These are phyloP conservation scores for Setaria viridis DNA, from an alignment of 202 grass and related monocot genomes.

Conservation along the genomic window DNA sequence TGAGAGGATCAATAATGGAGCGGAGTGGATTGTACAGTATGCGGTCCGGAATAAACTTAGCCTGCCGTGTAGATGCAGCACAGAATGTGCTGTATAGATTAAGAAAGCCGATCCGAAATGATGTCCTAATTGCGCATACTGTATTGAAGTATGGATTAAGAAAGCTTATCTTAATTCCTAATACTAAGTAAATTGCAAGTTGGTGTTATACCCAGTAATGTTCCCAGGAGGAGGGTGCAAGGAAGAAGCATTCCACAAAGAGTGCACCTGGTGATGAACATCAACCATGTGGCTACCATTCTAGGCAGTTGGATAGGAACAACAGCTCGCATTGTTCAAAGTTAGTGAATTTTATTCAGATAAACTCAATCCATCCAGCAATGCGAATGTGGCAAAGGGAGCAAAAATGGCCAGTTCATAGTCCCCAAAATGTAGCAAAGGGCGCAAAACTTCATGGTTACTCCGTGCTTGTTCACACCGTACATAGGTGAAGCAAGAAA, in stretches of 20 bases:
- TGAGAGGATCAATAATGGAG: slow-evolving; percentile 41
- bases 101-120: slow-evolving; percentile 37
- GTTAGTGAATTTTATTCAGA: not conserved
- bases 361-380: not conserved
- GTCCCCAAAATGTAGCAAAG: slow-evolving; percentile 10
- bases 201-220: slow-evolving; percentile 18
- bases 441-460: slow-evolving; percentile 20
- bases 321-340: not conserved
- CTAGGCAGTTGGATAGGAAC: slow-evolving; percentile 16
- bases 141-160: slow-evolving; percentile 14
- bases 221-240: slow-evolving; percentile 33
- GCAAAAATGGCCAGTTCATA: slow-evolving; percentile 2
- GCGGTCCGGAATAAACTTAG: slow-evolving; percentile 17
- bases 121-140: slow-evolving; percentile 26
- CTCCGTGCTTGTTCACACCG: slow-evolving; percentile 19
- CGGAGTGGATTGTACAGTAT: slow-evolving; percentile 9
- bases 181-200: slow-evolving; percentile 31
- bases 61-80: slow-evolving; percentile 25
- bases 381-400: slow-evolving; percentile 4
- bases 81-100: slow-evolving; percentile 46
- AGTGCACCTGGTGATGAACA: not conserved
- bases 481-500: slow-evolving; percentile 17
- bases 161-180: slow-evolving; percentile 31
- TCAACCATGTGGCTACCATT: not conserved
- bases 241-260: slow-evolving; percentile 32